phyloP scores from a whole-genome alignment of 352 stramenopile species.

The Phytopythium sindhum region DNA sequence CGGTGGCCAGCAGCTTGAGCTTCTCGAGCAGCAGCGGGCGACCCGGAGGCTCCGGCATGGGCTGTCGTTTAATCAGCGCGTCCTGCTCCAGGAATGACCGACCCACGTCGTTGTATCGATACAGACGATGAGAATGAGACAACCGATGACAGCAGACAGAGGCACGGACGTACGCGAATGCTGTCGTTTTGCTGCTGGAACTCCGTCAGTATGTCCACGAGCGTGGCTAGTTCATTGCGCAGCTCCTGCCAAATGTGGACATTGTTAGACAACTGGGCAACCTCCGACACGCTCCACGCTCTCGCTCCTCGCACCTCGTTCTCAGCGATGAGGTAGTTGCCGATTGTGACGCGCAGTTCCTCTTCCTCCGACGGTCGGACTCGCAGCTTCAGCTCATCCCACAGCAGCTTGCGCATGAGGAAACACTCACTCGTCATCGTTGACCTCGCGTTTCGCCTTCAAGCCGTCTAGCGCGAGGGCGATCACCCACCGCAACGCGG shows the following conservation, averaged over 20 bases:
- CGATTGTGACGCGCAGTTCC: conserved; percentile 57
- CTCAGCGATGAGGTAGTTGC: conserved; percentile 60
- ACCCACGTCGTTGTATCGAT: not conserved
- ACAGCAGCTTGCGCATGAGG: conserved; percentile 63
- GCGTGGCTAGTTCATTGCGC: conserved; percentile 44
- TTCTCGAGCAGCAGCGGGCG: conserved; percentile 68
- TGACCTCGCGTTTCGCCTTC: not conserved
- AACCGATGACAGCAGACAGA: not conserved
- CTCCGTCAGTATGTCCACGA: conserved; percentile 74
- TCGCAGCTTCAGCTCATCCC: conserved; percentile 65
- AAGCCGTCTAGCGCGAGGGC: not conserved
- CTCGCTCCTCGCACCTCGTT: conserved; percentile 36
- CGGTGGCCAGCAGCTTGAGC: conserved; percentile 55
- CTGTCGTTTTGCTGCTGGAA: conserved; percentile 78
- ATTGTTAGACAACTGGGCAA: not conserved
- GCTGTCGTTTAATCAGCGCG: conserved; percentile 40
- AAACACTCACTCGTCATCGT: conserved; percentile 55
- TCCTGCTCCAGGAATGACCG: conserved; percentile 31
- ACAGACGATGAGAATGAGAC: not conserved
- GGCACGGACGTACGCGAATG: conserved; percentile 44
- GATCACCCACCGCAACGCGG: not conserved
- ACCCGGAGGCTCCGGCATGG: conserved; percentile 58
- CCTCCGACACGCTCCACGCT: not conserved
- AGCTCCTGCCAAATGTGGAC: conserved; percentile 29
- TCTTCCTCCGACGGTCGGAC: conserved; percentile 51